Evolutionary conservation across 2,329 filamentous ascomycete genomes (phyloP), one percentile per base, ranked within the genome.

Genomic region (Penicillium sp.): DNA sequence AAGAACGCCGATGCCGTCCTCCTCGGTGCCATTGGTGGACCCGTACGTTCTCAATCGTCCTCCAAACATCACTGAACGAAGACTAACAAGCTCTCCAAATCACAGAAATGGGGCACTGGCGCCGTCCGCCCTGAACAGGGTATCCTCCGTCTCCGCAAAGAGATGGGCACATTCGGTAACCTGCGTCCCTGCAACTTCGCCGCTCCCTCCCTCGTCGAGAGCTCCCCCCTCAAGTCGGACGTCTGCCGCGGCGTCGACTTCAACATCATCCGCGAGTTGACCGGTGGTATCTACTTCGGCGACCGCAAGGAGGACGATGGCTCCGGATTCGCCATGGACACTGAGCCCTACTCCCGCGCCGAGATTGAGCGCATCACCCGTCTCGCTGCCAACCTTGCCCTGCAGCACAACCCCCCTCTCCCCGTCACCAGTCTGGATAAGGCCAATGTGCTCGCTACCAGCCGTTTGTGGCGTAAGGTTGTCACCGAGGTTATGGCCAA

Each of bases 101-200:
- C 9, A 43, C 54, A 85, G 82, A 86, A 97, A 91, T 98, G 93
- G 91, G 93, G 93, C 60, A 95, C 91, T 31, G 91, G 90, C 65
- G 79, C 87, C 56, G 89, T 97, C 62, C 90, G 93, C 45, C 93
- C 93, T 1, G 93, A 98, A 76, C 91, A 97, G 79, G 93, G 93
- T 60, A 87, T 98, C 68, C 88, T 98, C 60, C 85, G 82, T 66
- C 90, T 98, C 53, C 91, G 93, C 79, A 97, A 96, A 79, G 90
- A 97, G 78, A 90, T 98, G 83, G 84, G 85, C 71, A 91, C 93
- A 55, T 98, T 96, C 78, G 93, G 93, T 67, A 98, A 98, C 84
- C 87, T 98, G 57, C 89, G 93, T 6, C 93, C 93, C 10, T 98
- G 93, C 84, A 96, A 90, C 84, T 98, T 99, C 80, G 91, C 91